Conservation (phyloP, 1,284 basidiomycete species). For the Ceratobasidium sp. region DNA sequence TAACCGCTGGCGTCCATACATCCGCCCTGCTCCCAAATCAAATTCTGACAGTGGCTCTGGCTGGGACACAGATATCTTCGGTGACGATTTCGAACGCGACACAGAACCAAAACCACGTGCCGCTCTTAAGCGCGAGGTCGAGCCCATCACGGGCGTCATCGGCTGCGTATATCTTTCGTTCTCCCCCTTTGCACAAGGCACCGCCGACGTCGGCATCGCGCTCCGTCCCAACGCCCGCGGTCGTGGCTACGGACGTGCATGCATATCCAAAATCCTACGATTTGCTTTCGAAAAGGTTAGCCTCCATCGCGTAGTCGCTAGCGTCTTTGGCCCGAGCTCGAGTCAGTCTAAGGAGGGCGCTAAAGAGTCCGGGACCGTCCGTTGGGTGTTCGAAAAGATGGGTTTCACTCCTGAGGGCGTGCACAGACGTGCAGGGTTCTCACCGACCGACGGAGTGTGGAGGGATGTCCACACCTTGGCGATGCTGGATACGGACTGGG, state of each 20-base stretch:
- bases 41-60: background rate
- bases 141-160: background rate
- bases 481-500: slow-evolving; percentile 48
- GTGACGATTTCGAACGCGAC: background rate
- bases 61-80: background rate
- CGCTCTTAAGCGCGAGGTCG: too few relatives aligned
- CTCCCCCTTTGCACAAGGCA: background rate
- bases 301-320: slow-evolving; percentile 64
- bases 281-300: slow-evolving; percentile 61
- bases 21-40: background rate
- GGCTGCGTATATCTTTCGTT: slow-evolving; percentile 30
- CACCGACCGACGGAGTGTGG: slow-evolving; percentile 41
- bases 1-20: slow-evolving; percentile 30
- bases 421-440: slow-evolving; percentile 43
- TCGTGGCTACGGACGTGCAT: slow-evolving; percentile 30
- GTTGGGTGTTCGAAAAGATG: slow-evolving; percentile 43
- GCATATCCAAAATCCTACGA: slow-evolving; percentile 49
- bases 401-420: slow-evolving; percentile 46
- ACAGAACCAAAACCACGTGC: too few relatives aligned
- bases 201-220: slow-evolving; percentile 32
- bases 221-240: slow-evolving; percentile 33
- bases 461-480: slow-evolving; percentile 43
- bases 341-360: slow-evolving; percentile 48
- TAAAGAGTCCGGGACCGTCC: slow-evolving; percentile 2
- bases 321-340: slow-evolving; percentile 54